These are phyloP conservation scores for Penicillium sp. DNA, from an alignment of 2,329 filamentous ascomycete genomes.

Conservation along the genomic window DNA sequence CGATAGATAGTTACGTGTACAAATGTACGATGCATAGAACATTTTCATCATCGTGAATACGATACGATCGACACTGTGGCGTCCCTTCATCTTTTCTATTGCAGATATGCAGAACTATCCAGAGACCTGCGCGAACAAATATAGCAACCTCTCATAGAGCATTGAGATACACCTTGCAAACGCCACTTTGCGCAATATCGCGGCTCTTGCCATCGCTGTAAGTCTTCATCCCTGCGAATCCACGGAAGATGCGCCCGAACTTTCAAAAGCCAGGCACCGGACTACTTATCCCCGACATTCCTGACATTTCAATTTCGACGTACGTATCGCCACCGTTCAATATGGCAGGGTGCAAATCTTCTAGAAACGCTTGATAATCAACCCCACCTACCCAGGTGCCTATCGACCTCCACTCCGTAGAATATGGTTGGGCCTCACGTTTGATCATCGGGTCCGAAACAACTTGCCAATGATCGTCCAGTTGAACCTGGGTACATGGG, in stretches of 20 bases:
- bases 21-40: not conserved
- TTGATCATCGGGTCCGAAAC: conserved; percentile 1
- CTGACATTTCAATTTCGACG: not conserved
- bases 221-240: not conserved
- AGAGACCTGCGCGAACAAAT: not conserved
- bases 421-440: not conserved
- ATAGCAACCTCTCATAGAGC: conserved; percentile 1
- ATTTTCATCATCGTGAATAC: not conserved
- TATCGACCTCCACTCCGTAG: not conserved
- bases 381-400: not conserved
- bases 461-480: not conserved
- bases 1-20: not conserved
- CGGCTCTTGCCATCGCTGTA: not conserved
- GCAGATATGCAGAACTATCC: not conserved
- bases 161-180: not conserved
- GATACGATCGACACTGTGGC: not conserved
- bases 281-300: not conserved
- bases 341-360: conserved; percentile 1
- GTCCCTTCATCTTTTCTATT: not conserved
- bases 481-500: not conserved
- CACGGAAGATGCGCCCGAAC: not conserved
- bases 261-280: not conserved
- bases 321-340: not conserved
- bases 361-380: conserved; percentile 1
- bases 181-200: not conserved